phyloP scores from a whole-genome alignment of 2,329 filamentous ascomycete species.

The Claviceps citrina region DNA sequence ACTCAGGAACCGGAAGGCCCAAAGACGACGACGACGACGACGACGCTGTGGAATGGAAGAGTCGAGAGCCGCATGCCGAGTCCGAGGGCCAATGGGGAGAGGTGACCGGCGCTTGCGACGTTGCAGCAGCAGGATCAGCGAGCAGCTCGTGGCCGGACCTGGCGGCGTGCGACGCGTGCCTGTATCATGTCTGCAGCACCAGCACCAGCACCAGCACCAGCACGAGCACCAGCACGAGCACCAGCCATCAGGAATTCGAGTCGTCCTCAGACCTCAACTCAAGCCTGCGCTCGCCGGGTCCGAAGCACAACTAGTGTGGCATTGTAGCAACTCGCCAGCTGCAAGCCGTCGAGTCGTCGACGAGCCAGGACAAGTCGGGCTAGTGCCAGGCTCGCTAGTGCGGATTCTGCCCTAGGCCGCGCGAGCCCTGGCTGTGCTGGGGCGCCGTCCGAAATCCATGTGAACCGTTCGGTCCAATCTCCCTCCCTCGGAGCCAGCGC shows the following conservation, averaged over 20 bases:
- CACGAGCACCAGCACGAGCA: no score
- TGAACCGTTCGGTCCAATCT: constrained; percentile 3
- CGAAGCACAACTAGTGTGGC: no score
- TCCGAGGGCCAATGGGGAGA: no score
- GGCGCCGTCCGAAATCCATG: background rate
- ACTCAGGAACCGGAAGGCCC: no score
- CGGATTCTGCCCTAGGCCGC: background rate
- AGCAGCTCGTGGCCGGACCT: background rate
- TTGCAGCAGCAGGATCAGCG: background rate
- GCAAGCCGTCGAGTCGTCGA: background rate
- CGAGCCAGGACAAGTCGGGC: background rate
- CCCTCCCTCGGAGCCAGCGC: constrained; percentile 3
- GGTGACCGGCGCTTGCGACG: background rate
- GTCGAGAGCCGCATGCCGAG: background rate
- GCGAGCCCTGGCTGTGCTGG: constrained; percentile 2
- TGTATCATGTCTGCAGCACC: no score
- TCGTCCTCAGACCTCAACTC: background rate
- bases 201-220: no score
- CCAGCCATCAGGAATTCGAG: background rate
- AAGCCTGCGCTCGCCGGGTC: constrained; percentile 1
- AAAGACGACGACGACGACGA: background rate
- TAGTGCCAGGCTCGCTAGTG: background rate
- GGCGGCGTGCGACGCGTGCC: no score
- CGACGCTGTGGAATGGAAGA: background rate
- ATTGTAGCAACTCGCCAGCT: no score